phyloP scores from a whole-genome alignment of 768 basidiomycete species.

The Calvatia gigantea region DNA sequence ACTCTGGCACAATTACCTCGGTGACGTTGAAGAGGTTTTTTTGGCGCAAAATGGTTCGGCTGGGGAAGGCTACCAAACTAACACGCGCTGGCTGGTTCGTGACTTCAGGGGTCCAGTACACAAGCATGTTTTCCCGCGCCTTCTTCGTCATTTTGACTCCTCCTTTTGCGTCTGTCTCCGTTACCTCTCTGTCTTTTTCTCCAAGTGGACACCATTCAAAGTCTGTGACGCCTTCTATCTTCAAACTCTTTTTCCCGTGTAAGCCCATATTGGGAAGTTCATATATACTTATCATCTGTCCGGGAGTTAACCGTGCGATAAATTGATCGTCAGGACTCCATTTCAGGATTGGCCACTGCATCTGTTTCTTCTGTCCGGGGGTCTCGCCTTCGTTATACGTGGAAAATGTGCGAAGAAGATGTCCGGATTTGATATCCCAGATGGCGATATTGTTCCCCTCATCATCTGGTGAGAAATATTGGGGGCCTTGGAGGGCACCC shows the following conservation, averaged over 20 bases:
- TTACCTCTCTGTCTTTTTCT: slow-evolving; percentile 82
- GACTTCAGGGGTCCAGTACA: slow-evolving; percentile 97
- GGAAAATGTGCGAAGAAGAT: slow-evolving; percentile 89
- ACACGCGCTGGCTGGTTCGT: slow-evolving; percentile 96
- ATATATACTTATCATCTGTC: slow-evolving; percentile 94
- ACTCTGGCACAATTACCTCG: slow-evolving; percentile 57
- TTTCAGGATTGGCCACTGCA: slow-evolving; percentile 94
- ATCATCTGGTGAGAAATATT: slow-evolving; percentile 88
- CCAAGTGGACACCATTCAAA: slow-evolving; percentile 98
- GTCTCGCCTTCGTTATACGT: slow-evolving; percentile 57
- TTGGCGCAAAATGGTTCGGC: slow-evolving; percentile 76
- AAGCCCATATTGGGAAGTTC: slow-evolving; percentile 93
- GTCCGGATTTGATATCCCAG: slow-evolving; percentile 97
- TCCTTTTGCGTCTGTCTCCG: slow-evolving; percentile 45
- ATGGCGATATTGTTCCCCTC: slow-evolving; percentile 96
- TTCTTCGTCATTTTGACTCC: slow-evolving; percentile 55
- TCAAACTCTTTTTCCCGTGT: slow-evolving; percentile 94
- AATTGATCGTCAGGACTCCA: slow-evolving; percentile 98
- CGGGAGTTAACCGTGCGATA: slow-evolving; percentile 84
- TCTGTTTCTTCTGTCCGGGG: slow-evolving; percentile 64
- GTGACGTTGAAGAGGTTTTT: slow-evolving; percentile 99
- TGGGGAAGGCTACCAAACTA: slow-evolving; percentile 87
- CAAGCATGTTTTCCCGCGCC: slow-evolving; percentile 85
- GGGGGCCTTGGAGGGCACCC: slow-evolving; percentile 74
- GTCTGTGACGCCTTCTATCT: slow-evolving; percentile 95